Evolutionary conservation across 768 basidiomycete genomes (phyloP).

Genomic region (Lactifluus echinatus): DNA sequence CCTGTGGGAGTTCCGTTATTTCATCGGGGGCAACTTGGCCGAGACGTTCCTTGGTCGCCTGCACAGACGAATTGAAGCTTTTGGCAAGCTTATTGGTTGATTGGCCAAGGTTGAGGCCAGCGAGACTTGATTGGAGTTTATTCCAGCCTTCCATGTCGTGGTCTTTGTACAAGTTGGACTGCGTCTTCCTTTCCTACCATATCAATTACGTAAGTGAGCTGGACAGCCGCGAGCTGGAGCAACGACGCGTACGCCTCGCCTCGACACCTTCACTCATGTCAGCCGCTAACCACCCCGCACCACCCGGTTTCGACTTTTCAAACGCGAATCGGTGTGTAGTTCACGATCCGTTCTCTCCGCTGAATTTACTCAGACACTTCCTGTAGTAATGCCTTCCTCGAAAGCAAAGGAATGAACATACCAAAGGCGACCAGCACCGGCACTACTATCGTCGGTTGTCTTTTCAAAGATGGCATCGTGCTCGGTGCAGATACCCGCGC

Average conservation of each 20-base stretch:
- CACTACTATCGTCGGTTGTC: slow-evolving; percentile 95
- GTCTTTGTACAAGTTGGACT: slow-evolving; percentile 1
- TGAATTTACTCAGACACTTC: not conserved
- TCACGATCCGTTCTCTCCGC: not conserved
- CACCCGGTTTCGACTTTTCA: slow-evolving; percentile 69
- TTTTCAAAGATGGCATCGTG: slow-evolving; percentile 87
- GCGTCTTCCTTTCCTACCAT: too few relatives aligned
- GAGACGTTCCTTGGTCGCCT: slow-evolving; percentile 79
- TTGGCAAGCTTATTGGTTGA: slow-evolving; percentile 70
- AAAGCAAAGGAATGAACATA: slow-evolving; percentile 58
- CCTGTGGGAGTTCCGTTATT: slow-evolving; percentile 90
- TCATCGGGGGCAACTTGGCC: slow-evolving; percentile 87
- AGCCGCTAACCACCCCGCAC: slow-evolving; percentile 34
- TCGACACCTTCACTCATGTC: slow-evolving; percentile 30
- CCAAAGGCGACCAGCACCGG: slow-evolving; percentile 89
- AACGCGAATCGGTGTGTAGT: slow-evolving; percentile 55
- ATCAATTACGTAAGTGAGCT: slow-evolving; percentile 1
- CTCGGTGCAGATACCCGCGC: slow-evolving; percentile 96
- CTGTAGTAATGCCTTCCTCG: slow-evolving; percentile 62
- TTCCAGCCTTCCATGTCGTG: slow-evolving; percentile 47
- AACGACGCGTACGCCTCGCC: slow-evolving; percentile 15
- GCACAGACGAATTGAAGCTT: slow-evolving; percentile 73
- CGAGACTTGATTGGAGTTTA: slow-evolving; percentile 55
- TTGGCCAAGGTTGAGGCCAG: slow-evolving; percentile 61
- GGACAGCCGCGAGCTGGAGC: not conserved